A percentile compares a stretch with the other conserved stretches of the same genome.
Conservation (phyloP, 768 basidiomycete species). For the Daedaleopsis sinensis region DNA sequence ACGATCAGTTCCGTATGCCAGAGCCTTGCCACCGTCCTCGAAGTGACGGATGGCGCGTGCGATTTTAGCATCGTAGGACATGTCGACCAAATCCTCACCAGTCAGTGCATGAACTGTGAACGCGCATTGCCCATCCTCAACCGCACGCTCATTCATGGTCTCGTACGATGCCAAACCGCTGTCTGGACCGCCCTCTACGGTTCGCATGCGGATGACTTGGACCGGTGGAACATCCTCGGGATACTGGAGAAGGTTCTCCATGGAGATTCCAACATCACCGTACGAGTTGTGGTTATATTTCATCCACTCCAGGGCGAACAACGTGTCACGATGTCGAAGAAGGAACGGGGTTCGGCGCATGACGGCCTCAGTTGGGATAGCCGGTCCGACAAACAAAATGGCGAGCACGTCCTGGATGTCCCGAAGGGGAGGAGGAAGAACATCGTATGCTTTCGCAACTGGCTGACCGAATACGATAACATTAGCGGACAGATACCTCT, state of each 20-base stretch:
- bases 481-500: conserved; percentile 38
- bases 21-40: conserved; percentile 27
- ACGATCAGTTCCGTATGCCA: conserved; percentile 34
- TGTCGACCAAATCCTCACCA: conserved; percentile 22
- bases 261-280: conserved; percentile 21
- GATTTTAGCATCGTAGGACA: conserved; percentile 24
- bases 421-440: conserved; percentile 33
- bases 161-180: conserved; percentile 28
- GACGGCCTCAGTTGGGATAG: conserved; percentile 26
- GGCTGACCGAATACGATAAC: too few species aligned
- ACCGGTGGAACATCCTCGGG: conserved; percentile 29
- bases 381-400: conserved; percentile 36
- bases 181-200: neutral
- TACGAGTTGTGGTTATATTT: too few species aligned
- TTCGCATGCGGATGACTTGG: conserved; percentile 7
- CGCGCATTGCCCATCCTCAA: conserved; percentile 27
- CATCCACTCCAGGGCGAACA: too few species aligned
- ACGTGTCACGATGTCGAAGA: conserved; percentile 11
- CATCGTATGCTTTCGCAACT: conserved; percentile 34
- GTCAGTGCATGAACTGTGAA: conserved; percentile 43
- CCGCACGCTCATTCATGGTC: conserved; percentile 32
- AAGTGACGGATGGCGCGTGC: conserved; percentile 33
- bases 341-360: too few species aligned
- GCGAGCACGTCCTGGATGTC: conserved; percentile 38
- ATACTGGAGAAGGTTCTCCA: conserved; percentile 17